phyloP scores from a whole-genome alignment of 1,284 basidiomycete species.

The Sanghuangporus weigelae region DNA sequence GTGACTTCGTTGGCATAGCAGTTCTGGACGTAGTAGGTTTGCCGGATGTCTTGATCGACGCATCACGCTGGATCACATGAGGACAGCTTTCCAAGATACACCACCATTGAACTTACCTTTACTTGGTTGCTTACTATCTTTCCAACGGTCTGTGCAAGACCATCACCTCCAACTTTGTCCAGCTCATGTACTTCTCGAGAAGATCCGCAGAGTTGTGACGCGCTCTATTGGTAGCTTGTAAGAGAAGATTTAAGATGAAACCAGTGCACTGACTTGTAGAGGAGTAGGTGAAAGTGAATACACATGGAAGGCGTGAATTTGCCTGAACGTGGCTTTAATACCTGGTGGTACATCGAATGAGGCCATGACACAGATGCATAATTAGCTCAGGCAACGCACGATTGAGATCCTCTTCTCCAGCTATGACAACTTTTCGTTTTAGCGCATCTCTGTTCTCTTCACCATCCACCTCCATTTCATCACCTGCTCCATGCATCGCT shows the following conservation, averaged over 20 bases:
- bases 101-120: constrained; percentile 32
- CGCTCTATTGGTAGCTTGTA: constrained; percentile 42
- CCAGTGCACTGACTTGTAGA: constrained; percentile 41
- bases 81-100: neutral
- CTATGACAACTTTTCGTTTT: constrained; percentile 44
- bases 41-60: neutral
- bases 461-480: constrained; percentile 39
- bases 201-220: constrained; percentile 48
- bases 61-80: neutral
- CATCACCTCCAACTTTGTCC: constrained; percentile 10
- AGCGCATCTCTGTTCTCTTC: constrained; percentile 35
- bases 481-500: constrained; percentile 24
- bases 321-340: constrained; percentile 42
- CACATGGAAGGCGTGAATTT: constrained; percentile 49
- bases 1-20: neutral
- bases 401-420: constrained; percentile 54
- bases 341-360: constrained; percentile 28
- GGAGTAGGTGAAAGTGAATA: constrained; percentile 62
- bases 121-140: constrained; percentile 39
- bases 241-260: constrained; percentile 1
- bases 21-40: neutral
- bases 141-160: constrained; percentile 13
- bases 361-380: neutral
- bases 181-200: constrained; percentile 40
- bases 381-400: constrained; percentile 34